Evolutionary conservation across 2,329 filamentous ascomycete genomes (phyloP).

Genomic region (Xylariaceae sp.): DNA sequence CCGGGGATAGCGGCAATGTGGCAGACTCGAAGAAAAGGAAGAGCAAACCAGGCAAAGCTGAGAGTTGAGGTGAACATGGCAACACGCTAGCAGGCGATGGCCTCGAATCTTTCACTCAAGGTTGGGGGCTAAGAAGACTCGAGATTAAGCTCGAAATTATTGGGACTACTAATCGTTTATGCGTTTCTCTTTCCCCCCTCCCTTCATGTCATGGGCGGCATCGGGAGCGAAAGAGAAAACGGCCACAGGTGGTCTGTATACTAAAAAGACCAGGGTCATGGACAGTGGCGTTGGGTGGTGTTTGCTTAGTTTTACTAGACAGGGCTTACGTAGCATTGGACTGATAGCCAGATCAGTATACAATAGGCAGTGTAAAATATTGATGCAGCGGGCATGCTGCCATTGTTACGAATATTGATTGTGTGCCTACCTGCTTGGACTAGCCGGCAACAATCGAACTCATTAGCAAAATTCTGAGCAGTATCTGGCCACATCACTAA

Average conservation of each 20-base stretch:
- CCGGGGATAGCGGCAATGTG: constrained; percentile 19
- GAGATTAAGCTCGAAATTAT: not conserved
- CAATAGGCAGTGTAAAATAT: no score
- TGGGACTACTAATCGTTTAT: constrained; percentile 6
- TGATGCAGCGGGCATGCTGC: no score
- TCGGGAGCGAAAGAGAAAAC: constrained; percentile 11
- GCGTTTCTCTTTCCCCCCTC: constrained; percentile 4
- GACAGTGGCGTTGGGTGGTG: constrained; percentile 27
- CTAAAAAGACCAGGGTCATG: constrained; percentile 27
- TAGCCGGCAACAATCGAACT: no score
- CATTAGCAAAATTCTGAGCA: no score
- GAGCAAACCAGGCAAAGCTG: constrained; percentile 22
- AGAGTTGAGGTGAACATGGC: constrained; percentile 16
- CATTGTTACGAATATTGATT: no score
- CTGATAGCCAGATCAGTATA: no score
- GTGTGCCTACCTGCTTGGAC: no score
- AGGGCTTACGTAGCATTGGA: constrained; percentile 17
- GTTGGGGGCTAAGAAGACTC: no score
- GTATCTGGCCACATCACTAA: no score
- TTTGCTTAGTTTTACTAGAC: constrained; percentile 22
- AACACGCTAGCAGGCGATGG: not conserved
- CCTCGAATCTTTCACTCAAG: no score
- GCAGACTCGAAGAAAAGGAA: constrained; percentile 15
- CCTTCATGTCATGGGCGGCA: constrained; percentile 7
- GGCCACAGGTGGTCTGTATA: constrained; percentile 24